Conservation (phyloP, 768 basidiomycete genomes). For the Cystofilobasidium capitatum region DNA sequence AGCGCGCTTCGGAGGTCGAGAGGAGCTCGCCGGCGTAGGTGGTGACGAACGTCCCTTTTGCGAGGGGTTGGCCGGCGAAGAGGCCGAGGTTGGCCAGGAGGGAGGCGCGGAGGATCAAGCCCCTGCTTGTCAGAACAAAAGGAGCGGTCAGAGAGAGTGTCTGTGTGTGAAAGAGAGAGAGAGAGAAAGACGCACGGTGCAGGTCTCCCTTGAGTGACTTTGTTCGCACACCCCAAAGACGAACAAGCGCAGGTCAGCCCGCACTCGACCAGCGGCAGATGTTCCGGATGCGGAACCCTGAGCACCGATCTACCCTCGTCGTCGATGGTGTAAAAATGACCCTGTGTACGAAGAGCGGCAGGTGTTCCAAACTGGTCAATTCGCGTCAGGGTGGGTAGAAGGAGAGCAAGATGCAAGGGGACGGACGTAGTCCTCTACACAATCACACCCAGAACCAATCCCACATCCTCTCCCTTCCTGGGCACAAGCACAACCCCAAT, state of each 20-base stretch:
- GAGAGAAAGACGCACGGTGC: not conserved
- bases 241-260: not conserved
- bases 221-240: constrained; percentile 2
- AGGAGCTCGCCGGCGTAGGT: constrained; percentile 24
- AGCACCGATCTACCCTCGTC: not conserved
- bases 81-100: constrained; percentile 11
- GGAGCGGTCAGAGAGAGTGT: not conserved
- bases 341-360: not conserved
- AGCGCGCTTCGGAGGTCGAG: not conserved
- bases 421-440: constrained; percentile 15
- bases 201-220: not conserved
- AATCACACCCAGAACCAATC: not conserved
- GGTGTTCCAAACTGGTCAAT: too few relatives aligned
- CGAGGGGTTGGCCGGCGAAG: not conserved
- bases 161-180: not conserved
- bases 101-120: constrained; percentile 13
- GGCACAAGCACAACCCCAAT: constrained; percentile 10
- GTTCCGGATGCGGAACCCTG: constrained; percentile 1
- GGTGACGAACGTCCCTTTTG: constrained; percentile 10
- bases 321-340: constrained; percentile 4
- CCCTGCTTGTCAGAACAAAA: not conserved
- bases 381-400: not conserved
- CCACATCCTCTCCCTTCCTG: not conserved
- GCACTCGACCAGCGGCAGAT: constrained; percentile 22
- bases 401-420: not conserved